These are phyloP conservation scores for Wallacemonas sp. DNA, from an alignment of 208 protist genomes.

Conservation along the genomic window DNA sequence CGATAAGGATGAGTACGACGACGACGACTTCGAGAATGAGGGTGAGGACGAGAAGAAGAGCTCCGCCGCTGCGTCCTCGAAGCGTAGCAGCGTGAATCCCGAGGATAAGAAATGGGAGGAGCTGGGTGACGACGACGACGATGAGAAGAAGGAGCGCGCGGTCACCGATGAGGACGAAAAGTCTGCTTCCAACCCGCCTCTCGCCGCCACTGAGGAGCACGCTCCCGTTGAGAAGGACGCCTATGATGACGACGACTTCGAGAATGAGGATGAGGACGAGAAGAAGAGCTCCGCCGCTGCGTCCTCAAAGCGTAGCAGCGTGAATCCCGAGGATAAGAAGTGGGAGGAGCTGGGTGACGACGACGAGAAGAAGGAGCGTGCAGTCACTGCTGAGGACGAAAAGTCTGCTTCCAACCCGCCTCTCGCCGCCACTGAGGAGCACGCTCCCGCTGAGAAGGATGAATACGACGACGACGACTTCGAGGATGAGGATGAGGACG, in stretches of 20 bases:
- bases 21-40: too few species aligned
- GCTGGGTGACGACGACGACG: background rate
- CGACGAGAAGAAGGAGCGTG: conserved; percentile 14
- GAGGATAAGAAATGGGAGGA: conserved; percentile 4
- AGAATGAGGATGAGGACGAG: conserved; percentile 2
- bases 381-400: too few species aligned
- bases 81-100: conserved; percentile 1
- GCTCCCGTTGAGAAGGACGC: background rate
- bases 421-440: conserved; percentile 5
- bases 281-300: background rate
- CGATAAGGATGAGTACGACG: background rate
- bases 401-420: background rate
- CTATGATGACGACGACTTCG: background rate
- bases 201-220: conserved; percentile 1
- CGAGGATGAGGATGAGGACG: conserved; percentile 14
- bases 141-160: too few species aligned
- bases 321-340: conserved; percentile 1
- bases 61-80: background rate
- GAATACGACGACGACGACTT: conserved; percentile 3
- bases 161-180: conserved; percentile 3
- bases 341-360: conserved; percentile 6
- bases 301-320: conserved; percentile 11
- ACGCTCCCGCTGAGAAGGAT: background rate
- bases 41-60: conserved; percentile 2
- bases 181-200: background rate